Evolutionary conservation across 768 basidiomycete species (phyloP), one percentile per base, ranked within the genome.

Genomic region (Tricholoma flavovirens): DNA sequence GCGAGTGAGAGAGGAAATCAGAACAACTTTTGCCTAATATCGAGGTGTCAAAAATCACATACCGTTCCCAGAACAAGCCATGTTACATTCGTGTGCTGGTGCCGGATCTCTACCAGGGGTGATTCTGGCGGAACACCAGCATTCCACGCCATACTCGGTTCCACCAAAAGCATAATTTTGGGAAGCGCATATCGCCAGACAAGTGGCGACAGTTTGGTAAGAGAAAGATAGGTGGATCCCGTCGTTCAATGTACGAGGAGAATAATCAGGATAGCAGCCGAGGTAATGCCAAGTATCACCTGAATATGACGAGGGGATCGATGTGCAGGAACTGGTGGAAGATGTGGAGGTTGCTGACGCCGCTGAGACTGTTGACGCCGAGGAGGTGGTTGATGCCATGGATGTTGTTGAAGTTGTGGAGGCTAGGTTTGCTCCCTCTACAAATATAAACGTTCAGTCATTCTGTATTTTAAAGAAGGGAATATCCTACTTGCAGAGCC

Each of bases 401-500:
- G 62, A 53, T 1, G 55, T 36, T 9, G 59, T 51, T 1, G 64
- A 30, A 17, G 51, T 57, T 19, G 55, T 26, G 3, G 62, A 54
- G 0, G 55, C 36, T 29, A 29, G 17, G 42, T 11, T 43, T 22
- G 11, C 21, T 10, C 17, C 40, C 40, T 43, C 42, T 43, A 21
- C 5, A 22, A 43, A 38, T 22, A 22, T 11, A 43, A 22, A 22
- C 10, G 4, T 11, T 43, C 42, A 43, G 42, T 43, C 22, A 22
- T 10, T 4, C 21, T 43, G 21, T 11, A 21, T 22, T 43, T 5
- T 5, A 2, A 10, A 22, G 10, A 43, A 22, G 21, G 29, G 4
- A 68, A n/a, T n/a, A n/a, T n/a, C 72, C 56, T 54, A 76, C 76
- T 67, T 5, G 76, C 77, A 53, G 73, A 72, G n/a, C 81, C 80